Conservation (phyloP, 176 grass and related monocot species). For the Miscanthus lutarioriparius region DNA sequence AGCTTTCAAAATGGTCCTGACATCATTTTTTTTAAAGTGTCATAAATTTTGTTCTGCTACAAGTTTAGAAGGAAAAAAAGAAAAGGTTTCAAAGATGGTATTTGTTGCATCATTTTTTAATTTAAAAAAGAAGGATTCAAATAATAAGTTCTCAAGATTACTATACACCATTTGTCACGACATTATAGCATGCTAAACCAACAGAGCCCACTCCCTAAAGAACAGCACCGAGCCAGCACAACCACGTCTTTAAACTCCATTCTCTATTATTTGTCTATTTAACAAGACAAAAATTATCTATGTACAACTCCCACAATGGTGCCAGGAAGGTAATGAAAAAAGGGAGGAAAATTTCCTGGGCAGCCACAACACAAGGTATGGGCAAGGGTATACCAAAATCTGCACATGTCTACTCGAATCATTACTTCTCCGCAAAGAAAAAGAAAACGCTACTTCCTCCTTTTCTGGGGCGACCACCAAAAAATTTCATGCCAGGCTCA, state of each 20-base stretch:
- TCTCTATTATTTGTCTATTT: conserved; percentile 54
- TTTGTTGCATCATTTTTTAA: neutral
- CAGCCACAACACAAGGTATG: conserved; percentile 36
- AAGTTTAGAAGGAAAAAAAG: no score
- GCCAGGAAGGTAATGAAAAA: conserved; percentile 35
- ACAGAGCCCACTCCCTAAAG: neutral
- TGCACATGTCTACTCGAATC: conserved; percentile 59
- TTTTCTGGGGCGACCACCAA: conserved; percentile 37
- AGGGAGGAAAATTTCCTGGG: conserved; percentile 42
- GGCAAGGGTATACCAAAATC: conserved; percentile 54
- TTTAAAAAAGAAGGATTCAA: neutral
- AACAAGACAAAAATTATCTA: conserved; percentile 50
- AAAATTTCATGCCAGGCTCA: conserved; percentile 38
- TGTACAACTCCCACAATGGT: conserved; percentile 53
- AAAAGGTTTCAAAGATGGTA: neutral
- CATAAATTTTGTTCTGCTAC: no score
- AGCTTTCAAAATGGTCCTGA: neutral
- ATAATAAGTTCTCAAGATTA: neutral
- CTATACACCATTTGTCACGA: neutral
- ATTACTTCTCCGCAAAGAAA: conserved; percentile 37
- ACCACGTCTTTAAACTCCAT: conserved; percentile 34
- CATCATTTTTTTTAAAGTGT: neutral
- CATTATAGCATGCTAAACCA: neutral
- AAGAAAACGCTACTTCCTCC: conserved; percentile 38
- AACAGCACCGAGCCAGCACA: neutral